Base-by-base conservation (phyloP, 208 protist genomes). In the Leishmania arabica region DNA sequence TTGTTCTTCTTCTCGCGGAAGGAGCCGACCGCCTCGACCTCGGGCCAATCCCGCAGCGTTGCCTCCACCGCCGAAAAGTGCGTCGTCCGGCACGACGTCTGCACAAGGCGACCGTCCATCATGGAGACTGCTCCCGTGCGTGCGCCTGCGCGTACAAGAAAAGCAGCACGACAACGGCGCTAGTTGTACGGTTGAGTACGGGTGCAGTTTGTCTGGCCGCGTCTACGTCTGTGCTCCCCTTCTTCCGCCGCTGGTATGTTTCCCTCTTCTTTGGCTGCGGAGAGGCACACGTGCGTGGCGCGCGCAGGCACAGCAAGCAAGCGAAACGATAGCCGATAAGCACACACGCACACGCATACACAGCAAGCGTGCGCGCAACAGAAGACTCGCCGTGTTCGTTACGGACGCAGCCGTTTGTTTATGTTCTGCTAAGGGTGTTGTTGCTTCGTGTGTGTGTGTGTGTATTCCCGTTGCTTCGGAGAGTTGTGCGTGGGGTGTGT, bases 21-120 rank as follows among this genome's bases (percentile, higher is more conserved):
- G 53, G 92, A 96, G 6, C 92, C 92, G 64, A 97, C 94, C 17
- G 90, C 86, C 60, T 94, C 89, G n/a, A 97, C 92, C 56, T 90
- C 90, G 37, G 88, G 78, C 92, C 91, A 97, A 62, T 92, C 84
- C 45, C 90, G 84, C 40, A 97, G 77, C 54, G 85, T 71, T 27
- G 79, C 80, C 88, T 97, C 92, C 45, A 97, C 91, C 3, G 81
- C 74, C 37, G 88, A 75, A 80, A 97, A 96, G 15, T 97, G 91
- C 7, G 76, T 64, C 37, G 92, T 86, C 40, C 78, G 89, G 85
- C 94, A 97, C 60, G 86, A 83, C 40, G 86, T 87, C 75, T 89
- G 84, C 47, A 93, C 79, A 45, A 89, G 69, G 34, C 83, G 76
- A 4, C 53, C 77, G 47, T 86, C 71, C 89, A 93, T 93, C 72